Evolutionary conservation across 1,284 basidiomycete genomes (phyloP), one percentile per base, ranked within the genome.

Genomic region (Pholiota adiposa): DNA sequence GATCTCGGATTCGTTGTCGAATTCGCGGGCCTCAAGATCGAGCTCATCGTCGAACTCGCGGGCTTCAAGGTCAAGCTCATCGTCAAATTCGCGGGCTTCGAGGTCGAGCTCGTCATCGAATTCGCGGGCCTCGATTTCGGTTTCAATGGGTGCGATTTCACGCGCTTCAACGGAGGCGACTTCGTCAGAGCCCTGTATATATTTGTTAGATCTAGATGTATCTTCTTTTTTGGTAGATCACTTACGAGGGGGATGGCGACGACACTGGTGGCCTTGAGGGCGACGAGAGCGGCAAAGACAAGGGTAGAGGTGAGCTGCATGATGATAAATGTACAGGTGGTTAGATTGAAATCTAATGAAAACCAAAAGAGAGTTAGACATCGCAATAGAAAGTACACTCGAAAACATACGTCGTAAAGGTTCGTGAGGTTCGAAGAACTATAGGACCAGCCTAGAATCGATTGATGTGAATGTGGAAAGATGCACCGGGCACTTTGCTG

Each of bases 401-500:
- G 19, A 14, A 7, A 19, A 29, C 40, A 9, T 41, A 40, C 40
- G 36, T 53, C 40, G 51, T 41, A 12, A 54, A 44, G 29, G 19
- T 54, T 54, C 18, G 27, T 54, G 48, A 50, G 31, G 48, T 50
- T 50, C 31, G 27, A 33, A 19, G 29, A 54, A 21, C 25, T 49
- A 48, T 49, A 56, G 54, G 54, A 56, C 54, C 54, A 40, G 54
- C 54, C 54, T 56, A 56, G 21, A n/a, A 54, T 31, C 41, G 23
- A 54, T 12, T 54, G 21, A 46, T 54, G 53, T 34, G 19, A 25
- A 46, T 40, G 51, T 40, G 33, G 9, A 49, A 55, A 56, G 54
- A 38, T 56, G 54, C 54, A 50, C 54, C 54, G 33, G 54, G 54
- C 54, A 56, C 54, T 56, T 56, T 56, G 33, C 54, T 56, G 54